phyloP scores from a whole-genome alignment of 176 grass and related monocot species.

The Oryza meridionalis region DNA sequence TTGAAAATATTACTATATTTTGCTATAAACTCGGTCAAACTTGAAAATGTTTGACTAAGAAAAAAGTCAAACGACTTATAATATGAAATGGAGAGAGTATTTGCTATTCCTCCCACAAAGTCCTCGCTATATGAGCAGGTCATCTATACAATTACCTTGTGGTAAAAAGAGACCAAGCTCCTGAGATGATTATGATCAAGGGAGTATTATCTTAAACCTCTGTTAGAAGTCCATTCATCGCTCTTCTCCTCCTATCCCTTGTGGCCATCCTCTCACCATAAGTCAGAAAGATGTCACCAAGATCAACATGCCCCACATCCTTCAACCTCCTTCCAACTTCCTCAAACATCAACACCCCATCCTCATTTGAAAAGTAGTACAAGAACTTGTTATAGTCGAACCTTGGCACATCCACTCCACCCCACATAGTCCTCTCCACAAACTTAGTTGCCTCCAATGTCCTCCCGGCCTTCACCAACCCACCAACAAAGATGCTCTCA shows the following conservation, averaged over 20 bases:
- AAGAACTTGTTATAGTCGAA: conserved; percentile 91
- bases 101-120: neutral
- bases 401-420: conserved; percentile 69
- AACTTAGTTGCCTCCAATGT: conserved; percentile 78
- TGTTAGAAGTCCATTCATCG: conserved; percentile 52
- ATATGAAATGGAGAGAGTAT: too few species aligned
- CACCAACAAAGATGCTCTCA: conserved; percentile 84
- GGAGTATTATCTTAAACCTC: conserved; percentile 1
- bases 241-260: conserved; percentile 70
- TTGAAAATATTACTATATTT: too few species aligned
- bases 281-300: conserved; percentile 69
- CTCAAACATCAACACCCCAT: conserved; percentile 68
- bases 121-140: neutral
- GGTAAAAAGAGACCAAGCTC: conserved; percentile 27
- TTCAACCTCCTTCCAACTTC: conserved; percentile 62
- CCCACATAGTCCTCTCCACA: conserved; percentile 78
- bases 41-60: too few species aligned
- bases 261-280: conserved; percentile 90
- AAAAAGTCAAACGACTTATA: too few species aligned
- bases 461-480: conserved; percentile 77
- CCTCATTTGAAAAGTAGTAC: conserved; percentile 75
- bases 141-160: neutral
- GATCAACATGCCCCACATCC: conserved; percentile 64
- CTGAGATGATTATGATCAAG: neutral
- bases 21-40: too few species aligned